These are phyloP conservation scores for Coniferiporia sulphurascens DNA, from an alignment of 1,284 basidiomycete species.

Conservation along the genomic window DNA sequence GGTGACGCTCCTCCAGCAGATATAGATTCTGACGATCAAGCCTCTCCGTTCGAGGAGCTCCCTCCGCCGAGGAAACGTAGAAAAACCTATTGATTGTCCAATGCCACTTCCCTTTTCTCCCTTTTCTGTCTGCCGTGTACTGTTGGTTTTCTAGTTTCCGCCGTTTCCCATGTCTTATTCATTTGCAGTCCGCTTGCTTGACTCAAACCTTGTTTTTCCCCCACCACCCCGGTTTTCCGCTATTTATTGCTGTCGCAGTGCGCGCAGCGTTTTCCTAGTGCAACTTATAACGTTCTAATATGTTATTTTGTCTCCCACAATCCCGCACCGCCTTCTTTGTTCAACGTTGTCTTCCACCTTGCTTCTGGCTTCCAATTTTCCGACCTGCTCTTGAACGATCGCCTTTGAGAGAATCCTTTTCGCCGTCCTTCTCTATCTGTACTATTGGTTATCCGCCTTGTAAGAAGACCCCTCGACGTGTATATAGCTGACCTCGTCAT, in stretches of 20 bases:
- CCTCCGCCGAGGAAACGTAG: constrained; percentile 7
- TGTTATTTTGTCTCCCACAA: constrained; percentile 5
- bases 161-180: background rate
- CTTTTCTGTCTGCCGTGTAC: background rate
- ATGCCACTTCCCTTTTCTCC: background rate
- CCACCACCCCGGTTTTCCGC: background rate
- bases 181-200: constrained; percentile 1
- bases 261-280: background rate
- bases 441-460: background rate
- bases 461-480: background rate
- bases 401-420: background rate
- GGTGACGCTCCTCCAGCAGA: background rate
- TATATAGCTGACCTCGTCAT: constrained; percentile 1
- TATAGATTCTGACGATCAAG: background rate
- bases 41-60: background rate
- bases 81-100: background rate
- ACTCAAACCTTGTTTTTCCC: background rate
- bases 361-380: background rate
- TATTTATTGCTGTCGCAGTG: constrained; percentile 11
- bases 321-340: background rate
- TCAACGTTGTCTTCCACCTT: background rate
- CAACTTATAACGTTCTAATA: constrained; percentile 10
- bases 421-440: background rate
- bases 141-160: background rate
- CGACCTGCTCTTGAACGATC: background rate